phyloP scores from a whole-genome alignment of 1,284 basidiomycete species.

The Leccinum griseonigrum region DNA sequence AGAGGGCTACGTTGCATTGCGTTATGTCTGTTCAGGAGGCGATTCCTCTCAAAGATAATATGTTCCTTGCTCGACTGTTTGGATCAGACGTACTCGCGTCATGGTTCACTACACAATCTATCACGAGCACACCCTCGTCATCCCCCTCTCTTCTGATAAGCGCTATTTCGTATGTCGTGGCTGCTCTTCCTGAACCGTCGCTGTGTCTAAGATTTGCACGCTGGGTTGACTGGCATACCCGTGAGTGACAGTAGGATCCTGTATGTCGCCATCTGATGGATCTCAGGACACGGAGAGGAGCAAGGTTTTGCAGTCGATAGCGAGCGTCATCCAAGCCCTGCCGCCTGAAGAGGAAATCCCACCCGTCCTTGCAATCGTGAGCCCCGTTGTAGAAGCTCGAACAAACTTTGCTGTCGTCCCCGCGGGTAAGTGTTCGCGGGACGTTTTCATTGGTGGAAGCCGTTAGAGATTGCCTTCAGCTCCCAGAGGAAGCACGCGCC shows the following conservation, averaged over 20 bases:
- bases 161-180: constrained; percentile 62
- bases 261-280: background rate
- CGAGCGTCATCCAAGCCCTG: constrained; percentile 86
- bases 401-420: constrained; percentile 54
- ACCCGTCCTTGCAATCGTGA: constrained; percentile 77
- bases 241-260: constrained; percentile 41
- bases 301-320: constrained; percentile 87
- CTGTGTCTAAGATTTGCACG: constrained; percentile 75
- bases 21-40: constrained; percentile 85
- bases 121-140: constrained; percentile 35
- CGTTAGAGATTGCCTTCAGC: constrained; percentile 36
- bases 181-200: constrained; percentile 60
- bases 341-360: constrained; percentile 73
- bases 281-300: constrained; percentile 78
- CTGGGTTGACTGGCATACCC: constrained; percentile 68
- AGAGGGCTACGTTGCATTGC: constrained; percentile 80
- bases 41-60: constrained; percentile 70
- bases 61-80: constrained; percentile 66
- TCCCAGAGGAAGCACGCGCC: constrained; percentile 64
- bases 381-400: constrained; percentile 74
- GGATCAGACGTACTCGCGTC: constrained; percentile 71
- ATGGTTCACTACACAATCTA: constrained; percentile 70
- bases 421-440: constrained; percentile 41
- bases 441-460: background rate
- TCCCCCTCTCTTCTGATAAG: constrained; percentile 36